These are phyloP conservation scores for Friedmanniomyces simplex DNA, from an alignment of 495 filamentous ascomycete genomes.

Conservation along the genomic window DNA sequence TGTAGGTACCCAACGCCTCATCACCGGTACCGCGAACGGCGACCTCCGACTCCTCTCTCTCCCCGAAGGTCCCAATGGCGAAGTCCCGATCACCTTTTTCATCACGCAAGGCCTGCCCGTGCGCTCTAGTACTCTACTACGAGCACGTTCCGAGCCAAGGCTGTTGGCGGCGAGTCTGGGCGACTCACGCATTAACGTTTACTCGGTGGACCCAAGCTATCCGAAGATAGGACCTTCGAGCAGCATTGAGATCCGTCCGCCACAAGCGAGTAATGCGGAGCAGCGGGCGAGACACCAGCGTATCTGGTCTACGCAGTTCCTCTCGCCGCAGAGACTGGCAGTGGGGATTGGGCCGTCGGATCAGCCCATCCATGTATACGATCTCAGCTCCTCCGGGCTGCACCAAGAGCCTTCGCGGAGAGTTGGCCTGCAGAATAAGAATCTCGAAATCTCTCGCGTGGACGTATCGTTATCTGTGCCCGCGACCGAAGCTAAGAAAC, in stretches of 20 bases:
- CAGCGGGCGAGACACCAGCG: conserved; percentile 24
- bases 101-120: conserved; percentile 17
- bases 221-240: conserved; percentile 34
- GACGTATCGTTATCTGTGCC: background rate
- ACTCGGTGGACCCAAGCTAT: conserved; percentile 30
- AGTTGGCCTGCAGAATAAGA: conserved; percentile 28
- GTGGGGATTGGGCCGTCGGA: conserved; percentile 39
- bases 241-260: conserved; percentile 24
- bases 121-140: conserved; percentile 7
- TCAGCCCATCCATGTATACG: conserved; percentile 41
- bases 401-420: conserved; percentile 29
- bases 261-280: conserved; percentile 2
- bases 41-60: conserved; percentile 30
- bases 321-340: conserved; percentile 40
- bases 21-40: conserved; percentile 40
- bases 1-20: conserved; percentile 24
- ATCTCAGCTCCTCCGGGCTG: conserved; percentile 37
- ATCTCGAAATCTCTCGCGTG: background rate
- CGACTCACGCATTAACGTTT: conserved; percentile 29
- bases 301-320: conserved; percentile 41
- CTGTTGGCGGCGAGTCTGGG: conserved; percentile 25
- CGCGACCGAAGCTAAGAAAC: background rate
- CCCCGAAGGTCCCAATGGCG: conserved; percentile 1
- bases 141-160: background rate
- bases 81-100: conserved; percentile 11